Evolutionary conservation across 805 yeast genomes (phyloP).

Genomic region (Babjeviella inositovora): DNA sequence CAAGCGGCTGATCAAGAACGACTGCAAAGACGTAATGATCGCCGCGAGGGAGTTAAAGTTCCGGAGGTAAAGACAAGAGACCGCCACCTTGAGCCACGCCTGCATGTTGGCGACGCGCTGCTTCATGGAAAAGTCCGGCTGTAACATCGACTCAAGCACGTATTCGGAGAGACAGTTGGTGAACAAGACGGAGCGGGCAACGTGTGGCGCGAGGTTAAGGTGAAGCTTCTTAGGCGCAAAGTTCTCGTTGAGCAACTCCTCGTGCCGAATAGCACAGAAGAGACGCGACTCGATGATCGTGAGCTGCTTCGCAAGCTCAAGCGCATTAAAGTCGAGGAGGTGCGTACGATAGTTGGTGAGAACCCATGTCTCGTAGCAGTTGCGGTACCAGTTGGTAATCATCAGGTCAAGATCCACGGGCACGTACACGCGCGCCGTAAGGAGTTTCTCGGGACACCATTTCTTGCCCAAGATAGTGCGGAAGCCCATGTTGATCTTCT

Average conservation of each 20-base stretch:
- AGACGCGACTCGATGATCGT: constrained; percentile 57
- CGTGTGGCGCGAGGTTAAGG: constrained; percentile 44
- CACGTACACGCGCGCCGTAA: constrained; percentile 12
- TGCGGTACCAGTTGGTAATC: constrained; percentile 27
- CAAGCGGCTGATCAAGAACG: constrained; percentile 51
- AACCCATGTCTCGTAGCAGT: constrained; percentile 43
- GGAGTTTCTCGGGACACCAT: constrained; percentile 21
- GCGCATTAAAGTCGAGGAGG: constrained; percentile 42
- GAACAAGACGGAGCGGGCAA: constrained; percentile 42
- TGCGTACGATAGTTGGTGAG: constrained; percentile 34
- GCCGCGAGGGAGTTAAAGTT: constrained; percentile 72
- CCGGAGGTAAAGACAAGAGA: constrained; percentile 56
- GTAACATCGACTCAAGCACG: constrained; percentile 53
- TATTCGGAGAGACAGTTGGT: constrained; percentile 61
- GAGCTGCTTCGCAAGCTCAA: constrained; percentile 65
- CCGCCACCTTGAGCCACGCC: constrained; percentile 60
- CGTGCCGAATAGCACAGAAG: constrained; percentile 45
- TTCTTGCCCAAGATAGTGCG: constrained; percentile 31
- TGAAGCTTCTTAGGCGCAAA: constrained; percentile 43
- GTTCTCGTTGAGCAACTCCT: constrained; percentile 51
- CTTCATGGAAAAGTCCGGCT: constrained; percentile 28
- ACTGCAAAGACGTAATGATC: constrained; percentile 61
- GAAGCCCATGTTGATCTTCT: constrained; percentile 32
- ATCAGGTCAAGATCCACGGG: constrained; percentile 15
- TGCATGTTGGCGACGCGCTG: constrained; percentile 38